Conservation (phyloP, 2,329 filamentous ascomycete genomes). For the Diaporthe batatas region DNA sequence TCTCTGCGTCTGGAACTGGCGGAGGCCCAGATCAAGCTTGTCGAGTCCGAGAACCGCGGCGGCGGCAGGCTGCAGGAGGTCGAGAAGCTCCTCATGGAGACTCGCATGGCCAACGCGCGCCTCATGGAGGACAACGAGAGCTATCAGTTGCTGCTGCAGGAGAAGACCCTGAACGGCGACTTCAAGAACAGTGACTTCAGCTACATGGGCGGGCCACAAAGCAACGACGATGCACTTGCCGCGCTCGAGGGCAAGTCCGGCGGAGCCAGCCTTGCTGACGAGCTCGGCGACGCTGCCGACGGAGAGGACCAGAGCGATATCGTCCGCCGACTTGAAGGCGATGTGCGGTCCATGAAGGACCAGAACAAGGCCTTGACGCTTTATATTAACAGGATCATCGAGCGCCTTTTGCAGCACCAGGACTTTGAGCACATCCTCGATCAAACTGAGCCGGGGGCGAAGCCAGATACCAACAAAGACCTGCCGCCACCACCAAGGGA, state of each 20-base stretch:
- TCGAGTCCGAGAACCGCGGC: slow-evolving; percentile 93
- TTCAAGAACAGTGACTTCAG: slow-evolving; percentile 87
- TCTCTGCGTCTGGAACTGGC: slow-evolving; percentile 91
- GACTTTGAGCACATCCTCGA: slow-evolving; percentile 96
- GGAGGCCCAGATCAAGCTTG: slow-evolving; percentile 93
- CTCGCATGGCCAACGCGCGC: slow-evolving; percentile 94
- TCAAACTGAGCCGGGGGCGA: slow-evolving; percentile 72
- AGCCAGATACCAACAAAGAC: slow-evolving; percentile 80
- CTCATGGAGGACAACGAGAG: slow-evolving; percentile 99
- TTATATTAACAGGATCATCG: slow-evolving; percentile 99
- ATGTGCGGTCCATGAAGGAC: slow-evolving; percentile 85
- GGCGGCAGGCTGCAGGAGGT: slow-evolving; percentile 89
- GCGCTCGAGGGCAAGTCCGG: slow-evolving; percentile 70
- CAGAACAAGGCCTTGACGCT: slow-evolving; percentile 97
- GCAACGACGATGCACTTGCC: slow-evolving; percentile 74
- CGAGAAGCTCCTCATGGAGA: slow-evolving; percentile 90
- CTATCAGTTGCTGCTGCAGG: slow-evolving; percentile 93
- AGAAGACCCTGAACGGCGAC: slow-evolving; percentile 95
- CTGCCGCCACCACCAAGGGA: slow-evolving; percentile 79
- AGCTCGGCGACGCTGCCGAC: slow-evolving; percentile 79
- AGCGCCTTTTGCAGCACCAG: slow-evolving; percentile 91
- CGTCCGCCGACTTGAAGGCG: slow-evolving; percentile 79
- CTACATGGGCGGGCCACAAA: slow-evolving; percentile 68
- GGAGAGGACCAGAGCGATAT: slow-evolving; percentile 66
- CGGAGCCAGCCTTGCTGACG: slow-evolving; percentile 81